A percentile compares a stretch with the other conserved stretches of the same genome.
Conservation (phyloP, 2,329 filamentous ascomycete genomes). For the Hirsutella thompsonii region DNA sequence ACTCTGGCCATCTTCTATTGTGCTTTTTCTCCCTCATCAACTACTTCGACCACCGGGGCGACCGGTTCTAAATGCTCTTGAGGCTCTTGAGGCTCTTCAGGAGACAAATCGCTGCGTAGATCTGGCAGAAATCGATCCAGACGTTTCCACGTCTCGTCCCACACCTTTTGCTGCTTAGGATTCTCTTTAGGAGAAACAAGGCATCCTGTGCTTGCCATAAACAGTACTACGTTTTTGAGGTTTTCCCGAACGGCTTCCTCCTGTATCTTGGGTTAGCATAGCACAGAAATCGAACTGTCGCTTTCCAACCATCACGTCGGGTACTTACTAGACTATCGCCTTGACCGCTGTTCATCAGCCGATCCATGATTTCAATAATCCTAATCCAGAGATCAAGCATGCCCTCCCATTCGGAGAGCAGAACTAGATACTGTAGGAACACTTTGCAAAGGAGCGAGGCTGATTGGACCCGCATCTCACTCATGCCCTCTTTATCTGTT, state of each 20-base stretch:
- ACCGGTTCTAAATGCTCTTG: neutral
- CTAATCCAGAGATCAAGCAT: constrained; percentile 87
- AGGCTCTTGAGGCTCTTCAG: constrained; percentile 2
- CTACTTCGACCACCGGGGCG: neutral
- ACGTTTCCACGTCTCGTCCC: constrained; percentile 51
- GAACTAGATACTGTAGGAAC: constrained; percentile 83
- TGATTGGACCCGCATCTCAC: constrained; percentile 83
- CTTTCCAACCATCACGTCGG: neutral
- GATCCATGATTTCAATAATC: constrained; percentile 89
- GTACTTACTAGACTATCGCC: constrained; percentile 69
- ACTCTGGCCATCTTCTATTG: neutral
- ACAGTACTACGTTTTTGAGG: constrained; percentile 88
- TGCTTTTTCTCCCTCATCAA: neutral
- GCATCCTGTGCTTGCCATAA: constrained; percentile 85
- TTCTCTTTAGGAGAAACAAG: constrained; percentile 57
- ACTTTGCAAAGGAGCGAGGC: constrained; percentile 89
- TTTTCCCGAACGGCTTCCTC: constrained; percentile 93
- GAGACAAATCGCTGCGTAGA: constrained; percentile 31
- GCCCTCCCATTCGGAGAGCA: constrained; percentile 73
- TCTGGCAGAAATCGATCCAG: constrained; percentile 54
- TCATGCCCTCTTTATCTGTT: constrained; percentile 84
- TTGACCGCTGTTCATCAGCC: constrained; percentile 90
- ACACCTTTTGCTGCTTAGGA: constrained; percentile 40
- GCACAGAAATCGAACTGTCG: neutral
- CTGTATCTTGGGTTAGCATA: constrained; percentile 27